These are phyloP conservation scores for Eimeria praecox DNA, from an alignment of 169 alveolate species.

Conservation along the genomic window DNA sequence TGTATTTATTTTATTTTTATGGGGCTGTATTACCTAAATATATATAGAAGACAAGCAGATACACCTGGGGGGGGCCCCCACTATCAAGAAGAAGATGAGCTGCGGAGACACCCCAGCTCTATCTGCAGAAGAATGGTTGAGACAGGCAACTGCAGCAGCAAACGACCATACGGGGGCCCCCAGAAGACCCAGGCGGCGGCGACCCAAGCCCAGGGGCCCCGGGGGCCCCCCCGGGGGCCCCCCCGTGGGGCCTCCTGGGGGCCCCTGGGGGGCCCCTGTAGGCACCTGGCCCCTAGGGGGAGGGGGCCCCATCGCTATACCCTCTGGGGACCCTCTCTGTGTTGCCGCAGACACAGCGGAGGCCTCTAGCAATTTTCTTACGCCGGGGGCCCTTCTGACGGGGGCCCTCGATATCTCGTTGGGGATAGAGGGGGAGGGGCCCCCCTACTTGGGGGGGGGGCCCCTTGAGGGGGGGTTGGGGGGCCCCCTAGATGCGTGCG, in stretches of 20 bases:
- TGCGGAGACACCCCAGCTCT: background rate
- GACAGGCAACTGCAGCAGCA: background rate
- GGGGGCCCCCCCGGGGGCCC: background rate
- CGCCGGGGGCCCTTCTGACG: background rate
- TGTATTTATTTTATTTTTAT: background rate
- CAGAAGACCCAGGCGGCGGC: no score
- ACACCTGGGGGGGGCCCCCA: slow-evolving; percentile 16
- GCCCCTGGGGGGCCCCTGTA: background rate
- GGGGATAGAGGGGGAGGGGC: background rate
- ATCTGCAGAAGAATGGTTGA: background rate
- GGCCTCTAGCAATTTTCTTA: background rate
- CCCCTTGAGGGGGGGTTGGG: background rate
- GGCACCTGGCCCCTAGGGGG: background rate
- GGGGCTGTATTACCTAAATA: background rate
- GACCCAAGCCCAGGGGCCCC: background rate
- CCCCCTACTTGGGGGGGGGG: background rate
- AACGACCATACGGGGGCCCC: background rate
- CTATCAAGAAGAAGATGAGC: background rate
- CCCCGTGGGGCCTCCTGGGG: background rate
- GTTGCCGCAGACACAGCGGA: background rate
- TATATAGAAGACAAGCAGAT: no score
- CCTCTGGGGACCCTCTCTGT: background rate
- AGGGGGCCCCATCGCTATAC: background rate
- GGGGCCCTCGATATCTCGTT: background rate
- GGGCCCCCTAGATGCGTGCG: background rate